Evolutionary conservation across 768 basidiomycete genomes (phyloP), one percentile per base, ranked within the genome.

Genomic region (Paxillus ammoniavirescens): DNA sequence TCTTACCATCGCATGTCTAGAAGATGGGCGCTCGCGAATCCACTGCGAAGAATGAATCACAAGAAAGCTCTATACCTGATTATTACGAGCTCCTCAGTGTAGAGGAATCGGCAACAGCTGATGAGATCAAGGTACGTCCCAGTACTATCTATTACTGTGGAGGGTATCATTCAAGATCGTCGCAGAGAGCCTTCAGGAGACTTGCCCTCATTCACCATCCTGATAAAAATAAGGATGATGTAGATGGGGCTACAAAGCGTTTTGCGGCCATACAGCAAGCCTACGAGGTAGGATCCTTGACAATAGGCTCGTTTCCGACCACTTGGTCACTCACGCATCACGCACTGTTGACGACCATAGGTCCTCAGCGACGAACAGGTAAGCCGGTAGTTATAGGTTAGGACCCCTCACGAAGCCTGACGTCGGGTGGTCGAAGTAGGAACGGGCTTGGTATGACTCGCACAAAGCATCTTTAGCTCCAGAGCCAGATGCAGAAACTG

Each of bases 371-470:
- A 98, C 69, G 92, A 95, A 55, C 93, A 98, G 81, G 93, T 92
- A 73, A 72, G 82, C 58, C 31, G 9, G 42, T 46, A 42, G 53
- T 58, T 54, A 38, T 48, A 52, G 2, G 36, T 31, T 15, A 50
- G 21, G n/a, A 9, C 14, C 5, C 9, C n/a, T 52, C 26, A 35
- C 50, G 43, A 50, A 51, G 40, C 42, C 56, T 61, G 51, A 65
- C 55, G 52, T 10, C 42, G 42, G 31, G 57, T 38, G 43, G 44
- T 49, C 61, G 68, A 77, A 81, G 75, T 82, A 96, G 90, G 96
- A 98, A 78, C 79, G 97, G 61, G 94, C 97, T 42, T 99, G 94
- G 91, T 99, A 99, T 70, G 97, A 99, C 71, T 85, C 85, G 5
- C 96, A 98, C 68, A 85, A 87, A 53, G 84, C 88, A 28, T 88